Evolutionary conservation across 2,329 filamentous ascomycete genomes (phyloP), one percentile per base, ranked within the genome.

Genomic region (Neoscytalidium dimidiatum): DNA sequence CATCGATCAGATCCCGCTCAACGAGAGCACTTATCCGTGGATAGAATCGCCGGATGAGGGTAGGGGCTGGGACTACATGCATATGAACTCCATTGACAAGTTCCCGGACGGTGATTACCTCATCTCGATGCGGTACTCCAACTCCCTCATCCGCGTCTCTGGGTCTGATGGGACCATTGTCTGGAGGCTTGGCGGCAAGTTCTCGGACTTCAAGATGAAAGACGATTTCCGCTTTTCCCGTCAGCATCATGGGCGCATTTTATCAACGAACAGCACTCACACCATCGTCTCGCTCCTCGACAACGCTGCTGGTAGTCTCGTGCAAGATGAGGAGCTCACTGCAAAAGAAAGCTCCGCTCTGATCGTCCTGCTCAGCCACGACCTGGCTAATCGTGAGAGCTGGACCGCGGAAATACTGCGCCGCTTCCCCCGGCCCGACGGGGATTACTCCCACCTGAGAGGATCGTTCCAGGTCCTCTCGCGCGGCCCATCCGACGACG

Each of bases 251-350:
- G 64, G 26, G 26, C 56, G 64, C 28, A 56, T 66, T 29, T 23
- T 83, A 21, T 75, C 75, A 9, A 77, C 81, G 61, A 78, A 82
- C 53, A 73, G 72, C 4, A 77, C 81, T 1, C 79, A 84, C 62
- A 84, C 84, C 9, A 71, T 82, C 9, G 77, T 87, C 64, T 83
- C 82, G 5, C 77, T 87, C 53, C 86, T 82, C 67, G 83, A 86
- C 68, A 86, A 87, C 72, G 79, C 79, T 19, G 82, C 80, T 4
- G 79, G 84, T 64, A 81, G 79, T 6, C 79, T 79, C 31, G 81
- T 82, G 68, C 73, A 75, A 6, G 61, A 63, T n/a, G 61, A 46
- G 1, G 46, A 8, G 4, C 75, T 72, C 1, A 71, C 70, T 21
- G 66, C 70, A 7, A 73, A 66, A 28, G 67, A 67, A 5, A 64